These are phyloP conservation scores for Blastobotrys elegans DNA, from an alignment of 1,139 yeast species.

Conservation along the genomic window DNA sequence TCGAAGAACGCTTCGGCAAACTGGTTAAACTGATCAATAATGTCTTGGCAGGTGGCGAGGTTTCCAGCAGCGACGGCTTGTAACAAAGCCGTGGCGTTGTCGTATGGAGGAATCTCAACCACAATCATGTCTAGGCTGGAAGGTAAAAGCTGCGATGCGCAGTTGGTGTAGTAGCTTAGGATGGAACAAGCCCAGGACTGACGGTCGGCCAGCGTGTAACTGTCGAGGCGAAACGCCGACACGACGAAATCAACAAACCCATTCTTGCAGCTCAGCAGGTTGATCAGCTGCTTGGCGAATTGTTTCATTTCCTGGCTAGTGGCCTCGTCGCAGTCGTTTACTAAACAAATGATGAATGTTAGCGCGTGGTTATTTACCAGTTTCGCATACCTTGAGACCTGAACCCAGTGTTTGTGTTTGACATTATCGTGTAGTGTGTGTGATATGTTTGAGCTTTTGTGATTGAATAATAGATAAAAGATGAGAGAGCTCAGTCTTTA, in stretches of 20 bases:
- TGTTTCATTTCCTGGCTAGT: neutral
- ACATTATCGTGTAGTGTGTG: too few species aligned
- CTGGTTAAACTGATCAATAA: neutral
- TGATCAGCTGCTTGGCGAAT: neutral
- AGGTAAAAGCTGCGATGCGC: neutral
- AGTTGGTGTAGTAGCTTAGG: neutral
- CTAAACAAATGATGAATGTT: too few species aligned
- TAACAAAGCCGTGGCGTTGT: neutral
- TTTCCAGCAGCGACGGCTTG: neutral
- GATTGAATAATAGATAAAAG: neutral
- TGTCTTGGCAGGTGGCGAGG: neutral
- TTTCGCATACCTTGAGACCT: too few species aligned
- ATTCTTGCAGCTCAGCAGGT: neutral
- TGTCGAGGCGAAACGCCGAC: neutral
- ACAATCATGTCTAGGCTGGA: neutral
- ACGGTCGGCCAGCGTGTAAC: neutral
- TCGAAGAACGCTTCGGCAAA: neutral
- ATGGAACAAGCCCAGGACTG: neutral
- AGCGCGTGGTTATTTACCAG: neutral
- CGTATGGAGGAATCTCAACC: conserved; percentile 1
- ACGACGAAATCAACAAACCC: conserved; percentile 2
- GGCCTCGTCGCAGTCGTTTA: too few species aligned
- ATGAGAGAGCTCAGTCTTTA: conserved; percentile 1
- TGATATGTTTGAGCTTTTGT: too few species aligned
- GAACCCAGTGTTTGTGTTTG: too few species aligned